Evolutionary conservation across 1,284 basidiomycete genomes (phyloP).

Genomic region (Naganishia sp.): DNA sequence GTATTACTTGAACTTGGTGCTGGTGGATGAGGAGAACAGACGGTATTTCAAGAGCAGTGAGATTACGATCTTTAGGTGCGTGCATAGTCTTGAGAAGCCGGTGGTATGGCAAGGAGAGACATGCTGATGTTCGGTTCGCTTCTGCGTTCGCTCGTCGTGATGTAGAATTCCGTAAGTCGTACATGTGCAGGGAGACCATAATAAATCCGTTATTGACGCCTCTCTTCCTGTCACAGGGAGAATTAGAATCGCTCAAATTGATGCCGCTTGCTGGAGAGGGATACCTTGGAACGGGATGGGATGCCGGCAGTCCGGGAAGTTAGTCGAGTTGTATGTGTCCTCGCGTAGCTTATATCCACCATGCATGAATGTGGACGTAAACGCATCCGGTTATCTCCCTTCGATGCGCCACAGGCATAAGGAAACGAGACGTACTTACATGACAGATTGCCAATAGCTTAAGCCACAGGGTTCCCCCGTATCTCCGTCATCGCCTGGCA

Average conservation of each 20-base stretch:
- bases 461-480: too few species aligned
- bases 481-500: too few species aligned
- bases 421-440: too few species aligned
- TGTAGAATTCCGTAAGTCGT: slow-evolving; percentile 21
- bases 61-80: slow-evolving; percentile 49
- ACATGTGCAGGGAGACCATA: not conserved
- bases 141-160: not conserved
- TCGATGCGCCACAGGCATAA: too few species aligned
- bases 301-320: too few species aligned
- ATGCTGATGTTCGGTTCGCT: not conserved
- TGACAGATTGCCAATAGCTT: too few species aligned
- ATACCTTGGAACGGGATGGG: too few species aligned
- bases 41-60: slow-evolving; percentile 54
- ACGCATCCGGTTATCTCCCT: too few species aligned
- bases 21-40: slow-evolving; percentile 94
- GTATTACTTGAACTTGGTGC: slow-evolving; percentile 94
- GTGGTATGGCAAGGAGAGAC: not conserved
- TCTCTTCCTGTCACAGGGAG: not conserved
- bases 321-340: too few species aligned
- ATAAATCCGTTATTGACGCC: not conserved
- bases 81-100: not conserved
- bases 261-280: too few species aligned
- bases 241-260: not conserved
- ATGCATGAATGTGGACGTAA: too few species aligned
- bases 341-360: too few species aligned